Evolutionary conservation across 2,329 filamentous ascomycete genomes (phyloP).

Genomic region (Clarireedia hainanense): DNA sequence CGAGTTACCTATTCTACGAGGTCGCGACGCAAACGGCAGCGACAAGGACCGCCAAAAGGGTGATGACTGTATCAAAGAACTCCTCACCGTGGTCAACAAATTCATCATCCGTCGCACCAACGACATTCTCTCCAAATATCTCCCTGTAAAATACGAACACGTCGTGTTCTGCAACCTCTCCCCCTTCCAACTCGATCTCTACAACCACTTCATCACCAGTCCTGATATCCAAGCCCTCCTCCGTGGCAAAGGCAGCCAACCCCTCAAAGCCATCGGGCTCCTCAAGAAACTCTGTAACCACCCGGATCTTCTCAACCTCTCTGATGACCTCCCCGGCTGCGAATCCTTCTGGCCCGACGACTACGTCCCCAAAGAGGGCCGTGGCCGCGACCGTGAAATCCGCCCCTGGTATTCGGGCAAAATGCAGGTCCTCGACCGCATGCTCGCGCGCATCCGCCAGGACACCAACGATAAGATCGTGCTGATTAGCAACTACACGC

Average conservation of each 20-base stretch:
- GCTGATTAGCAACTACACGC: slow-evolving; percentile 96
- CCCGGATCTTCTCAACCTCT: slow-evolving; percentile 80
- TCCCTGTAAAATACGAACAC: slow-evolving; percentile 98
- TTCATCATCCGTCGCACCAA: slow-evolving; percentile 98
- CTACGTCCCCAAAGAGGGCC: slow-evolving; percentile 78
- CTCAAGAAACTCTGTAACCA: slow-evolving; percentile 99
- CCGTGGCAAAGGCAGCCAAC: slow-evolving; percentile 89
- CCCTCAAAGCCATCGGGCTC: slow-evolving; percentile 91
- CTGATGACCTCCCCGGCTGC: slow-evolving; percentile 77
- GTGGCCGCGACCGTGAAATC: slow-evolving; percentile 84
- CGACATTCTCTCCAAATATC: slow-evolving; percentile 94
- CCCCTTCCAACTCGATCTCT: slow-evolving; percentile 85
- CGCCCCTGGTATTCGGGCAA: slow-evolving; percentile 97
- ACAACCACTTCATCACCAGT: slow-evolving; percentile 95
- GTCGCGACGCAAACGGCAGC: slow-evolving; percentile 82
- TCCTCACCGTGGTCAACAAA: slow-evolving; percentile 84
- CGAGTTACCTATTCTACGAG: slow-evolving; percentile 84
- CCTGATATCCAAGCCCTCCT: slow-evolving; percentile 89
- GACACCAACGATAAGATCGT: slow-evolving; percentile 99
- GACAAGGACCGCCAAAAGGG: slow-evolving; percentile 76
- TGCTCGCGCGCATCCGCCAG: slow-evolving; percentile 89
- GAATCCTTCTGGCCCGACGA: slow-evolving; percentile 77
- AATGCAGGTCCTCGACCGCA: slow-evolving; percentile 95
- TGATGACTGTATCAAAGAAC: slow-evolving; percentile 72
- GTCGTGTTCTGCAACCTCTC: slow-evolving; percentile 96